Evolutionary conservation across 2,329 filamentous ascomycete genomes (phyloP), one percentile per base, ranked within the genome.

Genomic region (Chaetomiaceae sp.): DNA sequence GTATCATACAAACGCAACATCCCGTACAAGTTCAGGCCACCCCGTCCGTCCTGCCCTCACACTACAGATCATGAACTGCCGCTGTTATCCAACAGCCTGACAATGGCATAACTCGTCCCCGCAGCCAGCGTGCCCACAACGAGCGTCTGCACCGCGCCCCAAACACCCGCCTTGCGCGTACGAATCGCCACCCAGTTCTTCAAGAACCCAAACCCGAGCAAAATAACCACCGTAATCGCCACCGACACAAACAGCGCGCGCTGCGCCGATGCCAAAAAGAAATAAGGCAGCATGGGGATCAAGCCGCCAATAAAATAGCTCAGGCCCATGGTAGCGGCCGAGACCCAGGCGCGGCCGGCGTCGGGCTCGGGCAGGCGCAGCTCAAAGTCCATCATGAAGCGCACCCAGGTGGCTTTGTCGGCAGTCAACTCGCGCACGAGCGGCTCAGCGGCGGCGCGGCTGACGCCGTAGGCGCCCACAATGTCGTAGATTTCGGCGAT

Each of bases 221-320:
- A 62, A 2, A 79, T 75, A 7, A 80, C 58, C 11, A 78, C 71
- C 58, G 83, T 85, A 43, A 84, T 72, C 4, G 61, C 71, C 20
- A 83, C 71, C 19, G 78, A 83, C 49, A 78, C 75, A 29, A 74
- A 70, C 41, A 89, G 65, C 0, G 73, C 75, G n/a, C 68, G 57
- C 19, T 62, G 60, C 7, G 76, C 67, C 18, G 62, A 60, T 12
- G 55, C 48, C 60, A 76, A 68, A 53, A 83, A 69, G 53, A 87
- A 81, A 65, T 88, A 88, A 0, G 84, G 84, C 34, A 84, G 64
- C 57, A 87, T 72, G 12, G 84, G 83, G n/a, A 87, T 74, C 44
- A 86, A 69, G 0, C 84, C 84, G 17, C 84, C 84, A 18, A 86
- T 62, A 42, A 87, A 81, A 61, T 88, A 88, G 29, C 81, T 81